Evolutionary conservation across 331 rosid genomes (phyloP), one percentile per base, ranked within the genome.

Genomic region (Erythrophleum ivorense): DNA sequence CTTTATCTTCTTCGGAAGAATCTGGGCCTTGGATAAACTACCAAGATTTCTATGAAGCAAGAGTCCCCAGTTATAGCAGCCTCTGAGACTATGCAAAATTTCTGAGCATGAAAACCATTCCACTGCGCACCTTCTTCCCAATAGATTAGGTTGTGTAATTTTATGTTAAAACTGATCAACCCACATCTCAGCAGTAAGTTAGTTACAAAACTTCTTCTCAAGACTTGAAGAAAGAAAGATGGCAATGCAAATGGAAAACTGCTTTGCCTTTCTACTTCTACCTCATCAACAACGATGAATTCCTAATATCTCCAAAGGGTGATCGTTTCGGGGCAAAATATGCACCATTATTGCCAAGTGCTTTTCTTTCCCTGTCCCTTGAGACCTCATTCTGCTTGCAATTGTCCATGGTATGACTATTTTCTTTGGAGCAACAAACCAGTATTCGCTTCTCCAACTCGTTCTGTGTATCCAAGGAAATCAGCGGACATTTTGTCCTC

Each of bases 361-460:
- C 12, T 82, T 77, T 88, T 41, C 83, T 89, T 68, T 89, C 89
- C 13, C 75, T 72, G 16, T 83, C 84, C 82, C 73, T 85, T 70
- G 21, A 59, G 40, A 46, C 76, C 81, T 89, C 89, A 14, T 80
- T 80, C 10, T 72, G 84, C 85, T 90, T 78, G 41, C 65, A 53
- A 4, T 72, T 84, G 66, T 88, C 89, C 6, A 5, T 24, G 19
- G 75, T 29, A 18, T 40, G 80, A 14, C 58, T 82, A 12, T 91
- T 93, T 78, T 89, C 93, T 88, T 91, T 93, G 72, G 89, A 75
- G 60, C 78, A 84, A 81, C 96, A 95, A 64, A 95, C 87, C 67
- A 95, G 82, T 15, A 93, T 89, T 52, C 89, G 85, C 80, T 95
- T 95, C 94, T 95, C 97, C 84, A 84, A 84, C 86, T 91, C 98